A percentile compares a stretch with the other conserved stretches of the same genome.
phyloP scores from a whole-genome alignment of 108 stramenopile species.

The Nannochloropsis oceanica region DNA sequence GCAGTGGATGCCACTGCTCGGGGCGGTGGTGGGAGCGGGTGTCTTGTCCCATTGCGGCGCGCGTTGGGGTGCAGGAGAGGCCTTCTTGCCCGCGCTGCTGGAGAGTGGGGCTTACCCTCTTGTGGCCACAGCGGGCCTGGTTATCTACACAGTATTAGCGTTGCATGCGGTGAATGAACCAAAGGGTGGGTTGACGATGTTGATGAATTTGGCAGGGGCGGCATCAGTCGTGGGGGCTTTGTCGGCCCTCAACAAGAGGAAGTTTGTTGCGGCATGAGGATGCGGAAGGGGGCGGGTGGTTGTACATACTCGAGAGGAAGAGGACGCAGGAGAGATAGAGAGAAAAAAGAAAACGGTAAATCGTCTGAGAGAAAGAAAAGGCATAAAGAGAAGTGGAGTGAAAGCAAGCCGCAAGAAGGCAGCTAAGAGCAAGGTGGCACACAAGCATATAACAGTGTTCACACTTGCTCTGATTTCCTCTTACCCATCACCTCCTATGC shows the following conservation, averaged over 20 bases:
- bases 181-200: neutral
- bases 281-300: neutral
- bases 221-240: neutral
- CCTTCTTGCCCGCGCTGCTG: neutral
- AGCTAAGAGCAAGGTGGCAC: too few relatives aligned
- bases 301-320: too few relatives aligned
- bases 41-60: neutral
- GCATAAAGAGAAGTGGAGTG: too few relatives aligned
- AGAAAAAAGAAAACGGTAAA: too few relatives aligned
- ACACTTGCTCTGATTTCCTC: too few relatives aligned
- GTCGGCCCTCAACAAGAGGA: neutral
- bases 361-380: too few relatives aligned
- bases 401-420: too few relatives aligned
- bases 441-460: too few relatives aligned
- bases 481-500: too few relatives aligned
- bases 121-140: neutral
- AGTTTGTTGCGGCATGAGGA: neutral
- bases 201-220: neutral
- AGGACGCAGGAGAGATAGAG: too few relatives aligned
- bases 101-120: neutral
- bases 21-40: neutral
- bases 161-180: neutral
- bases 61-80: neutral
- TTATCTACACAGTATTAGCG: neutral
- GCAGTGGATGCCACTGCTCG: neutral